phyloP scores from a whole-genome alignment of 2,329 filamentous ascomycete species.

The Alternaria viburni region DNA sequence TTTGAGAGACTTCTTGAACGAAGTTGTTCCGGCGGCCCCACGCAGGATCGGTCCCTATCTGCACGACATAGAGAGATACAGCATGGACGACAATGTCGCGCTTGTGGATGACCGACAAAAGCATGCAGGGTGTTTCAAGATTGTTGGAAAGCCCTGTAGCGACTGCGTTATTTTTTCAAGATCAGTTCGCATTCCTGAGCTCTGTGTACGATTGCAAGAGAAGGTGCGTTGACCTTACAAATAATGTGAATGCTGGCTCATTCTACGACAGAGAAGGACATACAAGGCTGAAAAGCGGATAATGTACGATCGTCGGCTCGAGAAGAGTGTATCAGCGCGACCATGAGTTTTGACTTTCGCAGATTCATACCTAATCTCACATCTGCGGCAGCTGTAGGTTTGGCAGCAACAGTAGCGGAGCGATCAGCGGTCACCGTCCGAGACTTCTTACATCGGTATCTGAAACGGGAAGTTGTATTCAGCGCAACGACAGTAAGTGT shows the following conservation, averaged over 20 bases:
- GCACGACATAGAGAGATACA: neutral
- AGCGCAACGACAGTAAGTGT: neutral
- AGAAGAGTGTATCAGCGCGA: neutral
- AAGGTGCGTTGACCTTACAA: neutral
- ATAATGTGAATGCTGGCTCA: no score
- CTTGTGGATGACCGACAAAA: neutral
- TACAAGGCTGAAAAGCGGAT: neutral
- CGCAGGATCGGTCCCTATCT: neutral
- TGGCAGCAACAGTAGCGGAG: neutral
- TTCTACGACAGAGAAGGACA: neutral
- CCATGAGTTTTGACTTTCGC: neutral
- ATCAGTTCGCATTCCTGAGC: neutral
- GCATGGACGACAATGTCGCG: neutral
- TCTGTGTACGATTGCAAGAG: neutral
- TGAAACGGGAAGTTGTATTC: neutral
- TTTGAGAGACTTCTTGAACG: neutral
- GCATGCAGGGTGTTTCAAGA: neutral
- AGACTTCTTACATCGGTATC: neutral
- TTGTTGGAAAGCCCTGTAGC: neutral
- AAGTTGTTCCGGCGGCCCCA: neutral
- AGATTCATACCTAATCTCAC: neutral
- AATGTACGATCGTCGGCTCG: neutral
- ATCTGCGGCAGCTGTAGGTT: neutral
- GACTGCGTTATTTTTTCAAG: neutral
- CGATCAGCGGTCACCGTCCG: neutral